A percentile compares a stretch with the other conserved stretches of the same genome.
phyloP scores from a whole-genome alignment of 2,329 filamentous ascomycete species.

The Ophiostoma perfectum region DNA sequence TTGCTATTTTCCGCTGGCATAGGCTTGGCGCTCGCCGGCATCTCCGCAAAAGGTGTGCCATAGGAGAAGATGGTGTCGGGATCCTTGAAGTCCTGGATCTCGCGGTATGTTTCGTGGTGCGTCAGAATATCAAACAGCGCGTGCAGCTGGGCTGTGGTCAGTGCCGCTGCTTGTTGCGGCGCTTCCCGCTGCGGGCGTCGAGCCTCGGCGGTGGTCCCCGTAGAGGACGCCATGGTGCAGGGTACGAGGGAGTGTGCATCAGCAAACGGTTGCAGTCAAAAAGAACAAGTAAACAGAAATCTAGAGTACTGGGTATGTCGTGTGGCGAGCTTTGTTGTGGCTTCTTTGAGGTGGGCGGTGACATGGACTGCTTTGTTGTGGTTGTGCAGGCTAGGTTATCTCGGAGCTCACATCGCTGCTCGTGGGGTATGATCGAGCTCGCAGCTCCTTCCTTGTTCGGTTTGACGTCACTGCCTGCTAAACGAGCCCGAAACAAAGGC shows the following conservation, averaged over 20 bases:
- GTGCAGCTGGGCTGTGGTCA: slow-evolving; percentile 39
- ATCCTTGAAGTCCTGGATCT: slow-evolving; percentile 67
- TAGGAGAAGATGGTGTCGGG: slow-evolving; percentile 60
- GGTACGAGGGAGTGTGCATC: background rate
- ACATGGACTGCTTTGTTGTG: background rate
- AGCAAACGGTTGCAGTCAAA: background rate
- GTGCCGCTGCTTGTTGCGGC: background rate
- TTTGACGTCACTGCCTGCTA: slow-evolving; percentile 9
- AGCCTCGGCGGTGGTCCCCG: background rate
- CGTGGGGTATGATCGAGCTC: background rate
- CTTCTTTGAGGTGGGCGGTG: background rate
- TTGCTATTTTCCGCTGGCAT: background rate
- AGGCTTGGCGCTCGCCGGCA: slow-evolving; percentile 20
- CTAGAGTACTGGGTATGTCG: background rate
- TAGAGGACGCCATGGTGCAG: background rate
- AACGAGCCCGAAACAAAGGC: background rate
- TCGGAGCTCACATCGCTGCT: background rate
- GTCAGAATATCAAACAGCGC: slow-evolving; percentile 57
- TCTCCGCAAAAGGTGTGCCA: slow-evolving; percentile 59
- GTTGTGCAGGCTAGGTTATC: background rate
- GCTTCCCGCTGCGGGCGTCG: background rate
- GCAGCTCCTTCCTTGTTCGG: slow-evolving; percentile 7
- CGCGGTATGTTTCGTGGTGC: slow-evolving; percentile 56
- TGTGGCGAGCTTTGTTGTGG: background rate
- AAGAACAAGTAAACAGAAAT: background rate